Conservation (phyloP, 768 basidiomycete genomes). For the Podaxis rugospora region DNA sequence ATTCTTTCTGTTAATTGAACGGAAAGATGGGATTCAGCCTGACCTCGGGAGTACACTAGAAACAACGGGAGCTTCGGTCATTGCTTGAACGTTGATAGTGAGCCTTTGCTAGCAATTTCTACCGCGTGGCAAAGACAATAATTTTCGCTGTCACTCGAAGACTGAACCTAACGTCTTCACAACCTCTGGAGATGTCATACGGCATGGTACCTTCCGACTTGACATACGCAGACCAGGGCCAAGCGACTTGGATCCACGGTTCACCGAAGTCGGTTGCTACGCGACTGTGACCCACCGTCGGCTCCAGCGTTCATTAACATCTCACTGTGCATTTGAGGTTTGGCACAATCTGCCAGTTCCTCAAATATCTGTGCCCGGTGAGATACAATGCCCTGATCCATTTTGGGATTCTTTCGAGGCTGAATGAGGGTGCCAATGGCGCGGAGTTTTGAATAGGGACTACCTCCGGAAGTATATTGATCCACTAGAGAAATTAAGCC, state of each 20-base stretch:
- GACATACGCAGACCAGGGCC: background rate
- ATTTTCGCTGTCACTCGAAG: conserved; percentile 10
- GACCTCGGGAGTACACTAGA: background rate
- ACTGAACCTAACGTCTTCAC: background rate
- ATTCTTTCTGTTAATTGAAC: background rate
- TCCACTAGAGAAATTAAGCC: background rate
- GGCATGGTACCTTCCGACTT: background rate
- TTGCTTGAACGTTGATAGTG: background rate
- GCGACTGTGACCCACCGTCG: background rate
- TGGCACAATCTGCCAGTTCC: conserved; percentile 8
- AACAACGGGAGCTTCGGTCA: background rate
- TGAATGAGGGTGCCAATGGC: background rate
- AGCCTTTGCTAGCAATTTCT: background rate
- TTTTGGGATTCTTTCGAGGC: background rate
- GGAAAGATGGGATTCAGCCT: background rate
- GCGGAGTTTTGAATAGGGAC: background rate
- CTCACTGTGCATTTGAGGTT: background rate
- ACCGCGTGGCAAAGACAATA: background rate
- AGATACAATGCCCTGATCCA: background rate
- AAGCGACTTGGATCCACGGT: background rate
- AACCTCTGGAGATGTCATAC: background rate
- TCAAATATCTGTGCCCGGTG: background rate
- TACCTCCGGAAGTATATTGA: background rate
- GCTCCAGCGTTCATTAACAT: background rate
- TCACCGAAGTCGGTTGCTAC: conserved; percentile 3